Percentiles rank a stretch among this genome's conserved stretches.
Evolutionary conservation across 2,329 filamentous ascomycete species (phyloP).

Genomic region (Samsoniella hepiali): DNA sequence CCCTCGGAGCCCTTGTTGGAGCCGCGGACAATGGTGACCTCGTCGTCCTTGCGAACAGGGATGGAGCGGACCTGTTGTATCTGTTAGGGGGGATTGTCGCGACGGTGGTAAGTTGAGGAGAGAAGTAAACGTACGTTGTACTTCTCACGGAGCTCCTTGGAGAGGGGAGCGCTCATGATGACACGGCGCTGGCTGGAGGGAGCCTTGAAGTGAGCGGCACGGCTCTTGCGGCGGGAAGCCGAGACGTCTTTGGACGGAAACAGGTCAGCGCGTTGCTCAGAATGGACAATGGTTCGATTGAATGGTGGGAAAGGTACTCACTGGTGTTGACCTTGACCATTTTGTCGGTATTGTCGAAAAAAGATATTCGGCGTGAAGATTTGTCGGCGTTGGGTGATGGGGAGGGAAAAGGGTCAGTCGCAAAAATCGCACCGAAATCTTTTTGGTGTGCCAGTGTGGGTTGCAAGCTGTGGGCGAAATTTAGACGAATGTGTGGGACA

Average conservation of each 20-base stretch:
- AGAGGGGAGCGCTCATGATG: conserved; percentile 95
- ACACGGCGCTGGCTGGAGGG: conserved; percentile 90
- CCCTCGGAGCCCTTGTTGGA: conserved; percentile 97
- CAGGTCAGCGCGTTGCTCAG: not conserved
- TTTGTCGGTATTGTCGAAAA: conserved; percentile 41
- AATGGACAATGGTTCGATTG: not conserved
- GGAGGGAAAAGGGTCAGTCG: not conserved
- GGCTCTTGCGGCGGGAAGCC: conserved; percentile 95
- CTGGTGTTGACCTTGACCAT: conserved; percentile 70
- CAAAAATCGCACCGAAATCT: conserved; percentile 4
- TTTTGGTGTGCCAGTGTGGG: conserved; percentile 19
- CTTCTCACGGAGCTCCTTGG: conserved; percentile 97
- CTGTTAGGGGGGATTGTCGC: not conserved
- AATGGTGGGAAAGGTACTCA: conserved; percentile 34
- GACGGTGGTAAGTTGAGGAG: not conserved
- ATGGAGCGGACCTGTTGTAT: conserved; percentile 76
- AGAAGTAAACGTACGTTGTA: conserved; percentile 72
- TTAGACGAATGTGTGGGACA: conserved; percentile 26
- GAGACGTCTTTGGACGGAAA: conserved; percentile 46
- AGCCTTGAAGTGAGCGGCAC: conserved; percentile 96
- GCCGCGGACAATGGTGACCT: conserved; percentile 89
- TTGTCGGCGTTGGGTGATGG: conserved; percentile 33
- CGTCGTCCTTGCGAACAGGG: conserved; percentile 96
- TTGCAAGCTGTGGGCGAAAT: conserved; percentile 30
- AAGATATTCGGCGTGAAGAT: conserved; percentile 18